A percentile compares a stretch with the other conserved stretches of the same genome.
These are phyloP conservation scores for Golubevia sp. DNA, from an alignment of 1,284 basidiomycete species.

Conservation along the genomic window DNA sequence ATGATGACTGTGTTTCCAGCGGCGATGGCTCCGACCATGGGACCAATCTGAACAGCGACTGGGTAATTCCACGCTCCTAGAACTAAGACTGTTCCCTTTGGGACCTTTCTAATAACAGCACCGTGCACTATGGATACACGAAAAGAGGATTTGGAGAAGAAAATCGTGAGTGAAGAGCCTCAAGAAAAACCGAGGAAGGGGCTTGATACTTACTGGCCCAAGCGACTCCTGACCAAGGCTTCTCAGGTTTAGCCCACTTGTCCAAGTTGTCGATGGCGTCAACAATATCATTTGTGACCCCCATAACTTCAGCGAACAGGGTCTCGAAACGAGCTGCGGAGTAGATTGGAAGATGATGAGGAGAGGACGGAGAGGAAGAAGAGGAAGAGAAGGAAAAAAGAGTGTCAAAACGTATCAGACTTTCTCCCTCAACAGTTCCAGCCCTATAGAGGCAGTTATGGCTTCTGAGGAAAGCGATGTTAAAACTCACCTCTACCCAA, in stretches of 20 bases:
- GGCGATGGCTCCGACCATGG: constrained; percentile 53
- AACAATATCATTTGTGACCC: constrained; percentile 67
- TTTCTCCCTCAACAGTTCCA: constrained; percentile 50
- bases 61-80: constrained; percentile 59
- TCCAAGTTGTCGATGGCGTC: constrained; percentile 71
- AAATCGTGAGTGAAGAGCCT: no score
- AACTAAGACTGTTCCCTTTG: constrained; percentile 63
- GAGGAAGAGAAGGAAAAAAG: constrained; percentile 1
- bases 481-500: constrained; percentile 67
- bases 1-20: constrained; percentile 62
- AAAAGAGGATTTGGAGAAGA: no score
- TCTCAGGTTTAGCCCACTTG: constrained; percentile 54
- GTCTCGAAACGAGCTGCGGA: constrained; percentile 35
- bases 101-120: constrained; percentile 46
- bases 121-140: constrained; percentile 40
- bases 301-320: constrained; percentile 45
- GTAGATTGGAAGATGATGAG: neutral
- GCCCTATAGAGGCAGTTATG: no score
- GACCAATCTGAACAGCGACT: constrained; percentile 43
- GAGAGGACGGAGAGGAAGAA: neutral
- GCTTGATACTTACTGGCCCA: no score
- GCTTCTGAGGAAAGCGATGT: no score
- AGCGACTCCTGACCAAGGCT: constrained; percentile 39
- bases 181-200: no score
- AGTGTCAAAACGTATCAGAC: constrained; percentile 63